Evolutionary conservation across 1,284 basidiomycete species (phyloP), one percentile per base, ranked within the genome.

Genomic region (Takashimella koratensis): DNA sequence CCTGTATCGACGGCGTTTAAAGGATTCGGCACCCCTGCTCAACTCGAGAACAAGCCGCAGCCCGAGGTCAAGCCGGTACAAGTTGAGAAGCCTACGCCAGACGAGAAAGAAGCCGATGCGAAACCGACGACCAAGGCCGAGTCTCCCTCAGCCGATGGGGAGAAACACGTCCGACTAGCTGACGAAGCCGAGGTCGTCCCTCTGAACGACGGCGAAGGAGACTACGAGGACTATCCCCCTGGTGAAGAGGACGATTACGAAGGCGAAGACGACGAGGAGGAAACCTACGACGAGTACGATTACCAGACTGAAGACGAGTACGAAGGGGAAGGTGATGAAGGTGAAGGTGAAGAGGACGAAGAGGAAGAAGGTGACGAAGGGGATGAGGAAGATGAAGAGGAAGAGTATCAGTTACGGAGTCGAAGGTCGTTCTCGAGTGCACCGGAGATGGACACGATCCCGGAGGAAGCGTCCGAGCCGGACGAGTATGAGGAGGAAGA

Each of bases 361-460:
- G 40, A 53, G 8, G 43, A 57, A 0, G 54, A 61, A 3, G 60
- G 61, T 2, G 58, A 62, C 2, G 58, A 63, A 10, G 52, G 56
- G 0, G 54, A 61, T 8, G 64, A 59, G n/a, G 62, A 60, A 11
- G 51, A 57, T 11, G 47, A 56, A 20, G 57, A 57, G 41, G 51
- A 50, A 11, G 52, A 57, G 0, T 27, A 47, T 16, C 39, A 44
- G 23, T 30, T 50, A 16, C 49, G 30, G 19, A 58, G 57, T 23
- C 42, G 52, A 16, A 46, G 48, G 25, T 65, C 62, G 1, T 46
- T 56, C 19, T 63, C 56, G 2, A 40, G 58, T 20, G 43, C 57
- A 3, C 62, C 66, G 12, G 64, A 63, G 16, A 65, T 67, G 63
- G 60, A 62, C 39, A 62, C 68, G 10, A 67, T 71, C 46, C 61